Evolutionary conservation across 108 stramenopile species (phyloP).

Genomic region (Cyclotella cryptica): DNA sequence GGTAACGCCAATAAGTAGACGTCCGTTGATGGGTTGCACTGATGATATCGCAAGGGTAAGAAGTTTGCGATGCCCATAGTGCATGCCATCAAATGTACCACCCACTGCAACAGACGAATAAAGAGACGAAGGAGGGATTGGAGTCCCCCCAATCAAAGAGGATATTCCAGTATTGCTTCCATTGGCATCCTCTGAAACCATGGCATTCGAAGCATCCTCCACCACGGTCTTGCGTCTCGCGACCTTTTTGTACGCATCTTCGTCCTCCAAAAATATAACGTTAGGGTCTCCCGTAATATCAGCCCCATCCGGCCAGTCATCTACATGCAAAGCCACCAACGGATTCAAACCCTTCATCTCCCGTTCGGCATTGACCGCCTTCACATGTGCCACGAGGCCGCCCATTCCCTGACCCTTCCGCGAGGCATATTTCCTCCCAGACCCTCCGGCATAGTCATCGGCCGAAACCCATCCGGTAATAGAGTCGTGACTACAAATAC

Average conservation of each 20-base stretch:
- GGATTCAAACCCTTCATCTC: slow-evolving; percentile 51
- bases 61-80: slow-evolving; percentile 92
- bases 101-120: slow-evolving; percentile 87
- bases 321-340: slow-evolving; percentile 69
- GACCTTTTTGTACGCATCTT: slow-evolving; percentile 46
- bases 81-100: slow-evolving; percentile 95
- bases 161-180: slow-evolving; percentile 1
- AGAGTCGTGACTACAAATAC: slow-evolving; percentile 78
- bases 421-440: slow-evolving; percentile 40
- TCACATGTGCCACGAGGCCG: slow-evolving; percentile 74
- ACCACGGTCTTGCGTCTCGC: background rate
- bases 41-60: slow-evolving; percentile 86
- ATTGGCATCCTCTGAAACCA: slow-evolving; percentile 5
- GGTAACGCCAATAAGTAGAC: slow-evolving; percentile 81
- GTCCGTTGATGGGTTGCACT: slow-evolving; percentile 72
- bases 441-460: slow-evolving; percentile 59
- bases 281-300: slow-evolving; percentile 56
- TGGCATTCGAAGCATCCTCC: background rate
- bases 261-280: slow-evolving; percentile 86
- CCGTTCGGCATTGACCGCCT: slow-evolving; percentile 81
- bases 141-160: slow-evolving; percentile 62
- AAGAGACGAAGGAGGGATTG: slow-evolving; percentile 61
- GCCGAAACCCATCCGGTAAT: slow-evolving; percentile 81
- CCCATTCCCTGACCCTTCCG: slow-evolving; percentile 62
- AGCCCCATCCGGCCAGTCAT: slow-evolving; percentile 79